Conservation (phyloP, 1,284 basidiomycete genomes). For the Chondrostereum purpureum region DNA sequence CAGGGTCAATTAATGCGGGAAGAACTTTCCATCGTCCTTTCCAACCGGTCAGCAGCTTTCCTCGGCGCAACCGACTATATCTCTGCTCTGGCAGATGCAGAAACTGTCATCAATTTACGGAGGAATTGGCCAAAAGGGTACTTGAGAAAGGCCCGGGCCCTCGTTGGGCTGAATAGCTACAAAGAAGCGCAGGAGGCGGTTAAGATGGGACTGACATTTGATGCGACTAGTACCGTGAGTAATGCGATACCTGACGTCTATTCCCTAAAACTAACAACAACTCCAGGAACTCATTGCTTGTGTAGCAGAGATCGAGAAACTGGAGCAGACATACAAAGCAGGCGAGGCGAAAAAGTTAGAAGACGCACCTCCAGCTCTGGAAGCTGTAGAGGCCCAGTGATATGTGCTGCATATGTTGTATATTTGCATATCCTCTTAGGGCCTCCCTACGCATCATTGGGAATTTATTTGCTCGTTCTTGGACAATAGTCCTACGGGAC, state of each 20-base stretch:
- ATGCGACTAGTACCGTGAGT: constrained; percentile 75
- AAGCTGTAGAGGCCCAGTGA: background rate
- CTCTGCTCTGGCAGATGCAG: constrained; percentile 85
- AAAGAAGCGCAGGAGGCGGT: constrained; percentile 82
- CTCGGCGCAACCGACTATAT: constrained; percentile 73
- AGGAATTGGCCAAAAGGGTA: constrained; percentile 93
- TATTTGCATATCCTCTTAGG: background rate
- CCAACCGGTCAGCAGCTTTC: constrained; percentile 88
- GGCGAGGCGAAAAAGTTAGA: background rate
- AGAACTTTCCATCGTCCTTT: constrained; percentile 83
- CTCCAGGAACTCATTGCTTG: constrained; percentile 24
- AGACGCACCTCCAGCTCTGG: background rate
- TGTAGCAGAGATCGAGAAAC: constrained; percentile 25
- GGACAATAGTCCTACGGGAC: background rate
- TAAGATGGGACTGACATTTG: constrained; percentile 81
- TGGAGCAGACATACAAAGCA: background rate
- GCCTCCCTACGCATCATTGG: background rate
- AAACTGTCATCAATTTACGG: constrained; percentile 81
- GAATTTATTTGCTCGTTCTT: background rate
- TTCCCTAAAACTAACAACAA: background rate
- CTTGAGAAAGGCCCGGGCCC: constrained; percentile 86
- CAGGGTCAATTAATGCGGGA: constrained; percentile 76
- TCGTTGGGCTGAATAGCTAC: constrained; percentile 67
- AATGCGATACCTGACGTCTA: background rate
- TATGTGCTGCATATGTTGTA: background rate